A percentile compares a stretch with the other conserved stretches of the same genome.
Evolutionary conservation across 2,329 filamentous ascomycete species (phyloP).

Genomic region (Botrytis porri): DNA sequence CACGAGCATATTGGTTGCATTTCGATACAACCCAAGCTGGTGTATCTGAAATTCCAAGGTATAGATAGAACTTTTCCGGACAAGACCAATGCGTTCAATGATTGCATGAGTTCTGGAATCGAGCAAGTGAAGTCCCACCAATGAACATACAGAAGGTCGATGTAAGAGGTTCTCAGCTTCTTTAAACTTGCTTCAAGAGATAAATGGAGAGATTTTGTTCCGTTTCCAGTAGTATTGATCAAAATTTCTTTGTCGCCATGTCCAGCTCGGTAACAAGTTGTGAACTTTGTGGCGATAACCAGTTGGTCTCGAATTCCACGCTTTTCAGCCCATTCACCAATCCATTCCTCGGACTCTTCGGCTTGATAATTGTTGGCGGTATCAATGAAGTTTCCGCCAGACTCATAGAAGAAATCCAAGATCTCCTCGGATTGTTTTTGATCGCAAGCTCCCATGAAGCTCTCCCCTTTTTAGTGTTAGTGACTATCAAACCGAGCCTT

Average conservation of each 20-base stretch:
- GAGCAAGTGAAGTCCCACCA: constrained; percentile 68
- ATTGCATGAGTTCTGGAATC: constrained; percentile 67
- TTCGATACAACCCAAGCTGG: constrained; percentile 68
- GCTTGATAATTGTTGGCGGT: constrained; percentile 64
- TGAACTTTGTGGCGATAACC: constrained; percentile 64
- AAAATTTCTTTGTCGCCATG: constrained; percentile 35
- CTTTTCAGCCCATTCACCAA: constrained; percentile 69
- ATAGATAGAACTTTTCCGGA: constrained; percentile 64
- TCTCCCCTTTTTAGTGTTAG: constrained; percentile 41
- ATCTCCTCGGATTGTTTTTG: constrained; percentile 36
- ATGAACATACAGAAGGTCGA: constrained; percentile 64
- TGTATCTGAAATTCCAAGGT: constrained; percentile 65
- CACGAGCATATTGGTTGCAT: constrained; percentile 66
- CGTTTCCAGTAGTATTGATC: constrained; percentile 57
- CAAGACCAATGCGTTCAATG: constrained; percentile 57
- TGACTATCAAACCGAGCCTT: background rate
- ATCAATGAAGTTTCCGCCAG: constrained; percentile 68
- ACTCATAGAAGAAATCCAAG: constrained; percentile 54
- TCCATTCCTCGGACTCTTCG: constrained; percentile 60
- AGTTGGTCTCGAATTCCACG: constrained; percentile 61
- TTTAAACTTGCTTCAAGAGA: constrained; percentile 55
- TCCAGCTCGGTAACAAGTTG: constrained; percentile 36
- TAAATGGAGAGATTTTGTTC: constrained; percentile 56
- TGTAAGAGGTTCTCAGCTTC: constrained; percentile 65
- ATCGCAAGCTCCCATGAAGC: constrained; percentile 53